These are phyloP conservation scores for Peronospora belbahrii DNA, from an alignment of 352 stramenopile species.

Conservation along the genomic window DNA sequence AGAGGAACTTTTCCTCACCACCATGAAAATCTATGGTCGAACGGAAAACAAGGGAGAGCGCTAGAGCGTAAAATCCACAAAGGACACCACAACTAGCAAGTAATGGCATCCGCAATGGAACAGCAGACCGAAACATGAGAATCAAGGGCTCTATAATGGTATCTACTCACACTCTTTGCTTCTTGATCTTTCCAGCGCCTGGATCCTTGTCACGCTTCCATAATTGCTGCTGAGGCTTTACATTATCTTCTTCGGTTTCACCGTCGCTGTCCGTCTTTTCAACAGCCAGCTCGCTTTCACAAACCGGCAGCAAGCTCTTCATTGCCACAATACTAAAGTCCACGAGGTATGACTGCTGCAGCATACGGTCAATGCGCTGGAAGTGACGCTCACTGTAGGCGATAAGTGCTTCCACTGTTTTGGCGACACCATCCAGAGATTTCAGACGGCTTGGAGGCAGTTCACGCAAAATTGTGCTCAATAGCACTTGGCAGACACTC, in stretches of 20 bases:
- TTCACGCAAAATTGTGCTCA: constrained; percentile 86
- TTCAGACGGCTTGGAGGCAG: constrained; percentile 56
- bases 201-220: constrained; percentile 22
- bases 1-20: constrained; percentile 65
- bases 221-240: constrained; percentile 19
- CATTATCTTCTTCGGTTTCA: constrained; percentile 12
- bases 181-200: constrained; percentile 26
- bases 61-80: neutral
- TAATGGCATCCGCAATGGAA: constrained; percentile 9
- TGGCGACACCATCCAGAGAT: constrained; percentile 53
- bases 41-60: constrained; percentile 1
- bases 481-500: constrained; percentile 88
- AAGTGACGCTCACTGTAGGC: constrained; percentile 97
- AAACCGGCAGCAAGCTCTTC: constrained; percentile 69
- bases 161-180: constrained; percentile 45
- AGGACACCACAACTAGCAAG: constrained; percentile 3
- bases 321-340: constrained; percentile 90
- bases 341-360: constrained; percentile 95
- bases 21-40: constrained; percentile 69
- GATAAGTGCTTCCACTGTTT: constrained; percentile 90
- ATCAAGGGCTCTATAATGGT: constrained; percentile 19
- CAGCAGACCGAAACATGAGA: constrained; percentile 7
- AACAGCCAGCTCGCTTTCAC: constrained; percentile 17
- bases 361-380: constrained; percentile 92
- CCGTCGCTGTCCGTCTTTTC: constrained; percentile 40